Base-by-base conservation (phyloP, 805 yeast species). In the Lachancea mirantina region DNA sequence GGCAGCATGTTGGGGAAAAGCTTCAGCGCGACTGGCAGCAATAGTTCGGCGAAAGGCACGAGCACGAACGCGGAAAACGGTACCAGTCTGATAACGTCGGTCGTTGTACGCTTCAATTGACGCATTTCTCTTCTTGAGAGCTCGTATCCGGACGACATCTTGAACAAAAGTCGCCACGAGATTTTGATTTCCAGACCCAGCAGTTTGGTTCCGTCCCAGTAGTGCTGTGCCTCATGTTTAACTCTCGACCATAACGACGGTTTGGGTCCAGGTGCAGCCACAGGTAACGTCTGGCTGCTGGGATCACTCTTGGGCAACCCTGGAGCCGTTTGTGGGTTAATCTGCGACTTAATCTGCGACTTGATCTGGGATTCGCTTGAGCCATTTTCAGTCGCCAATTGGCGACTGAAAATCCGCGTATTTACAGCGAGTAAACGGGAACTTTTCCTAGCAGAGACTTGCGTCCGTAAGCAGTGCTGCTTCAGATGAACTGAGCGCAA, bases 131-230 rank as follows among this genome's bases (percentile, higher is more conserved):
- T 78, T 54, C 98, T 75, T 3, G 94, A 76, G 30, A 89, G 67
- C 42, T 84, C 95, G 53, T 92, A 85, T 11, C 98, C 98, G 4
- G 94, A 74, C 5, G 83, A 76, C 73, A 84, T 68, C 54, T 85
- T 92, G 51, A 83, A 59, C 30, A 87, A 65, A 30, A 89, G 72
- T 58, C 84, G 82, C 25, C 84, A 74, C 2, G 95, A 82, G 26
- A 92, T 80, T 55, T 76, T 81, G 32, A 87, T 71, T 61, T 92
- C 98, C 49, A 84, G 74, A 2, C 97, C 97, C 28, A 89, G 65
- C 35, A 92, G 72, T 61, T 88, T 89, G 14, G 98, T 88, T 34
- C 98, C 98, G 51, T 78, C 83, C 95, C 96, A 84, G 59, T 87
- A 88, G 59, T 89, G 98, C 31, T 74, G 73, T 4, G 81, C 84